Base-by-base conservation (phyloP, 106 monocot species). In the Posidonia australis region DNA sequence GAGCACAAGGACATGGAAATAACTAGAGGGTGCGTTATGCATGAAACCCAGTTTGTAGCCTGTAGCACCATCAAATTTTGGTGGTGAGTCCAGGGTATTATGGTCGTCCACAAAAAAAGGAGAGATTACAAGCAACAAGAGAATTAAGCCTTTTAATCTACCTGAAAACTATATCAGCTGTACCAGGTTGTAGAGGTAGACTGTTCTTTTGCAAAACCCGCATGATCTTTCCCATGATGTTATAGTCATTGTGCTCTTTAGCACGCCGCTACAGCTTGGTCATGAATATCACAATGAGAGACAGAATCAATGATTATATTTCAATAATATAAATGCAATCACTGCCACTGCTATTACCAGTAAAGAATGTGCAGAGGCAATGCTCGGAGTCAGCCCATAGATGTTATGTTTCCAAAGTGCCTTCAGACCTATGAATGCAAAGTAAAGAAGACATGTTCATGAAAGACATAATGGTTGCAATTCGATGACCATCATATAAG, bases 141-240 rank as follows among this genome's bases (percentile, higher is more conserved):
- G 36, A 36, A 4, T 36, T 36, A 36, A 36, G 7, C 36, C 2
- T 36, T 36, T 36, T 7, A 7, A 36, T 7, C 2, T 67, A 98
- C 96, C 96, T 87, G 71, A 90, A 98, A 30, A 98, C 74, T 72
- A 98, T 76, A 71, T 98, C 96, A 57, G 87, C 96, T 7, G 96
- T 98, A 57, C 96, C 87, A 9, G 96, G 82, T 79, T 90, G 96
- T 49, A 90, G 62, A 43, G 82, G 87, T 56, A 98, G 68, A 5
- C 75, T 72, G 44, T 90, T 98, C 74, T 66, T 84, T 66, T 55
- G 31, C 48, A 98, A 55, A 44, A 77, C 64, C 19, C 78, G 11
- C 86, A 98, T 81, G 54, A 90, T 79, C 46, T 72, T 85, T 68
- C 67, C 70, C 90, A 90, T 85, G 23, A 90, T 80, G 36, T 78